Conservation (phyloP, 2,329 filamentous ascomycete genomes). For the Monilinia fructigena region DNA sequence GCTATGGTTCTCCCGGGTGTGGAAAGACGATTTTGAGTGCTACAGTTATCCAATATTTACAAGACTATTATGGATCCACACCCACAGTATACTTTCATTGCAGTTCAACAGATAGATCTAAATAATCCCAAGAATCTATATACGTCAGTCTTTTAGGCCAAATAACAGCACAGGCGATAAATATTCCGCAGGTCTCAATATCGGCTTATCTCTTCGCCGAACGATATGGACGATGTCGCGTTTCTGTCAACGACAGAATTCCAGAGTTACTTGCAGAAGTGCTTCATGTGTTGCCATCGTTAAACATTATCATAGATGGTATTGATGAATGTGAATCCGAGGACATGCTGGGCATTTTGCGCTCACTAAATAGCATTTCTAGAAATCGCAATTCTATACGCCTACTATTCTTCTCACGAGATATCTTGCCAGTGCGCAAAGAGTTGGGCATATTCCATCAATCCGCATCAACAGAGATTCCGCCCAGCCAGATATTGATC, state of each 20-base stretch:
- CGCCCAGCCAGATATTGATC: conserved; percentile 10
- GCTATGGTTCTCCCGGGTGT: conserved; percentile 20
- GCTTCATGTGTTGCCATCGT: neutral
- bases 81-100: conserved; percentile 22
- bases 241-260: conserved; percentile 18
- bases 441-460: conserved; percentile 4
- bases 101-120: conserved; percentile 17
- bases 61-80: neutral
- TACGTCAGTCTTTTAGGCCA: conserved; percentile 21
- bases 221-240: conserved; percentile 21
- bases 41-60: conserved; percentile 16
- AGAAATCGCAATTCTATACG: conserved; percentile 9
- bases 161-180: neutral
- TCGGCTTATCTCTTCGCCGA: conserved; percentile 17
- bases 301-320: conserved; percentile 21
- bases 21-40: conserved; percentile 23
- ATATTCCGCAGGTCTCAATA: conserved; percentile 9
- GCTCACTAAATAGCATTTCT: neutral
- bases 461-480: conserved; percentile 14
- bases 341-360: conserved; percentile 19
- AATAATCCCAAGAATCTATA: conserved; percentile 17
- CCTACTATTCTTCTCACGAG: conserved; percentile 19
- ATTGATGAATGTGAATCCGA: conserved; percentile 21
- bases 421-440: conserved; percentile 17
- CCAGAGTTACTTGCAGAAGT: conserved; percentile 9